Conservation (phyloP, 176 grass and related monocot genomes). For the Aegilops bicornis region DNA sequence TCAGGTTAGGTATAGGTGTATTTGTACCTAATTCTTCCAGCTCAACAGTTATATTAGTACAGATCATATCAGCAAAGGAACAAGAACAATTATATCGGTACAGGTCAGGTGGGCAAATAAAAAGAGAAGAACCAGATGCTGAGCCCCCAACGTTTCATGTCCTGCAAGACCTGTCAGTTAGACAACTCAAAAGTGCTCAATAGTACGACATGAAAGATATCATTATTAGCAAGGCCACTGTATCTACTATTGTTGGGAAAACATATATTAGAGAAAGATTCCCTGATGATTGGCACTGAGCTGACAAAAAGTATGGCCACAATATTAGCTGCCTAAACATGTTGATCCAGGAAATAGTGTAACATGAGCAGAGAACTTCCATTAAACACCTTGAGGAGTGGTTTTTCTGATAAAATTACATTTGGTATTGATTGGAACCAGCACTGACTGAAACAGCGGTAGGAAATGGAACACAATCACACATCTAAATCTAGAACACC, state of each 20-base stretch:
- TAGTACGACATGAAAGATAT: constrained; percentile 5
- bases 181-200: constrained; percentile 18
- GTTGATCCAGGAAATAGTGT: not conserved
- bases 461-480: constrained; percentile 22
- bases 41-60: constrained; percentile 35
- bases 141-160: constrained; percentile 31
- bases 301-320: not conserved
- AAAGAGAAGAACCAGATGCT: constrained; percentile 42
- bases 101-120: constrained; percentile 33
- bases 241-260: not conserved
- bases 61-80: constrained; percentile 44
- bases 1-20: constrained; percentile 39
- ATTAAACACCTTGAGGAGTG: constrained; percentile 14
- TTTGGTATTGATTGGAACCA: constrained; percentile 27
- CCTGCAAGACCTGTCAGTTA: not conserved
- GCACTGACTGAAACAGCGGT: not conserved
- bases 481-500: constrained; percentile 31
- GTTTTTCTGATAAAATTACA: constrained; percentile 23
- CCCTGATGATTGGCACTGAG: constrained; percentile 14
- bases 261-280: constrained; percentile 6
- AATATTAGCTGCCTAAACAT: constrained; percentile 28
- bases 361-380: constrained; percentile 10
- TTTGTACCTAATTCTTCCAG: constrained; percentile 57
- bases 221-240: constrained; percentile 1
- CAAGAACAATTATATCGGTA: constrained; percentile 50